These are phyloP conservation scores for Penicillium psychrofluorescens DNA, from an alignment of 495 filamentous ascomycete species.

Conservation along the genomic window DNA sequence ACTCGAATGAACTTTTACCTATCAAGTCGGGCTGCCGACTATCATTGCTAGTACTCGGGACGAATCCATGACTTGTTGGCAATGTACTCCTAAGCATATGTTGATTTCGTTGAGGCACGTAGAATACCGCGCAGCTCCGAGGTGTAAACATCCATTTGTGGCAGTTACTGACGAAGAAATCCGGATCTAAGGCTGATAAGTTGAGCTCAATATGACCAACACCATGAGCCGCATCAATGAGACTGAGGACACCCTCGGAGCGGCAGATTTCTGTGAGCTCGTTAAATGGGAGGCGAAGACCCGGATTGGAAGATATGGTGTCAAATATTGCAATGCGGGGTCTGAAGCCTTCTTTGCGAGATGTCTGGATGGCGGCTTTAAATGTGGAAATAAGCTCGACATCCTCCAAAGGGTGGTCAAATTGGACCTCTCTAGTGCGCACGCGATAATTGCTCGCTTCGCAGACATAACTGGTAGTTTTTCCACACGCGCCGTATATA, in stretches of 20 bases:
- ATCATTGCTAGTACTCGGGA: constrained; percentile 7
- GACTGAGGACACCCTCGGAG: constrained; percentile 46
- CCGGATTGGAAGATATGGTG: constrained; percentile 62
- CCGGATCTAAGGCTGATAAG: constrained; percentile 50
- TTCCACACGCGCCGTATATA: constrained; percentile 65
- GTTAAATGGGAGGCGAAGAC: constrained; percentile 65
- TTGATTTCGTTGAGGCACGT: constrained; percentile 69
- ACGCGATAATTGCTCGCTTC: constrained; percentile 41
- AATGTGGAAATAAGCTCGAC: constrained; percentile 45
- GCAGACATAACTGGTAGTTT: constrained; percentile 56
- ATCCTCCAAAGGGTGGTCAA: constrained; percentile 52
- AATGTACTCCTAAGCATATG: constrained; percentile 59
- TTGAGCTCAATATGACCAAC: constrained; percentile 65
- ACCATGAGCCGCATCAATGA: constrained; percentile 69
- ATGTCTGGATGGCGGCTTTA: constrained; percentile 29
- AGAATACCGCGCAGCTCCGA: constrained; percentile 64
- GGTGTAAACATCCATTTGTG: constrained; percentile 83
- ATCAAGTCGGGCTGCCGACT: no score
- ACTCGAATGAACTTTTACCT: constrained; percentile 47
- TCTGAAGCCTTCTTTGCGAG: constrained; percentile 27
- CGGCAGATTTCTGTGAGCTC: constrained; percentile 48
- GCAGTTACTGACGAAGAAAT: constrained; percentile 71
- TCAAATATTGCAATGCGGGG: constrained; percentile 63
- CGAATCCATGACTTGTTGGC: constrained; percentile 51
- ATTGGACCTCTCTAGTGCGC: constrained; percentile 16